Evolutionary conservation across 345 rosid genomes (phyloP), one percentile per base, ranked within the genome.

Genomic region (Citrus hindsii): DNA sequence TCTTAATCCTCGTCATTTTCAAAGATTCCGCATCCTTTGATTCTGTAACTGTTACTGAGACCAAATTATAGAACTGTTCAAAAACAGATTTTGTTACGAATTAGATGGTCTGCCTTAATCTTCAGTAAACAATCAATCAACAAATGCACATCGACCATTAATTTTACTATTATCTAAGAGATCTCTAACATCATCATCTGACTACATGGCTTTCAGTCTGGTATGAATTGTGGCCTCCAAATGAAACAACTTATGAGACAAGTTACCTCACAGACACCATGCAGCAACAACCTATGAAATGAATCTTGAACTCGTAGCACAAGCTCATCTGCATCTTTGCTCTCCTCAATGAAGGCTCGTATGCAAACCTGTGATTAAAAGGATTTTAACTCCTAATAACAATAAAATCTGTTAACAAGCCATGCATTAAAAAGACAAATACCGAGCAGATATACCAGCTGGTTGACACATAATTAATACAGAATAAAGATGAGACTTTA

Each of bases 231-330:
- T 67, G 71, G 53, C 35, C 56, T 18, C 2, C 27, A 76, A 24
- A 66, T 32, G 28, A 72, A 24, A 37, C 7, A 22, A 42, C 9
- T 18, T 28, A 51, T 24, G 76, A n/a, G 51, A 21, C 7, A 63
- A 33, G 61, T 75, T 89, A 92, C 98, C 98, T 95, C 98, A 78
- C 98, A 92, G 69, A 93, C 93, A 82, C 97, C 99, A 74, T 95
- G 99, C 79, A 95, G 87, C 82, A 95, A 80, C 85, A 95, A 86
- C 85, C 99, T 85, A 55, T 89, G 98, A 73, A 95, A 95, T 35
- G 98, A 93, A 78, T 95, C 99, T 86, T 91, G 96, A 83, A 95
- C 94, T 80, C 77, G 82, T 42, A 93, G 84, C 32, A 83, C 81
- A 67, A 95, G 96, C 73, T 83, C 85, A 40, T 92, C 93, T 51